A percentile compares a stretch with the other conserved stretches of the same genome.
Evolutionary conservation across 129 eudicot genomes (phyloP).

Genomic region (Ambrosia artemisiifolia): DNA sequence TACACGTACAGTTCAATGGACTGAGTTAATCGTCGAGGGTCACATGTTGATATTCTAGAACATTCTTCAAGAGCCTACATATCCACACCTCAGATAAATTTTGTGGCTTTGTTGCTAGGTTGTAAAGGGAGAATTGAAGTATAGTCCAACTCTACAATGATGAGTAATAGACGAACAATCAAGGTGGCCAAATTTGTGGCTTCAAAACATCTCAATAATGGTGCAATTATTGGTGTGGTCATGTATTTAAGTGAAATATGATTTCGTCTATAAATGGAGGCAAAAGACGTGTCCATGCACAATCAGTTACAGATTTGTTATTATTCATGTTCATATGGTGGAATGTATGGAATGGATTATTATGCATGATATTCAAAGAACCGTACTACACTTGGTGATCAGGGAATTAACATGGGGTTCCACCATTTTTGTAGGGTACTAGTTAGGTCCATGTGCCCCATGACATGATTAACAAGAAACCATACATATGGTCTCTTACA

Average conservation of each 20-base stretch:
- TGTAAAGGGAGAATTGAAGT: background rate
- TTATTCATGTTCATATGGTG: background rate
- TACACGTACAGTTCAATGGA: background rate
- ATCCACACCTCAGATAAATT: background rate
- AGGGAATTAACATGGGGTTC: background rate
- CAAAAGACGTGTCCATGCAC: background rate
- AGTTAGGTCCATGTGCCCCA: background rate
- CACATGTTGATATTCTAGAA: background rate
- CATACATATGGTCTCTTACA: background rate
- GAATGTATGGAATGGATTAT: background rate
- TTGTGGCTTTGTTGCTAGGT: slow-evolving; percentile 1
- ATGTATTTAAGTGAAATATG: background rate
- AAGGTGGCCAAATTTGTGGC: slow-evolving; percentile 3
- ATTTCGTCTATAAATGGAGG: background rate
- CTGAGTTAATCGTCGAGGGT: background rate
- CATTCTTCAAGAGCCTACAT: background rate
- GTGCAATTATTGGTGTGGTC: background rate
- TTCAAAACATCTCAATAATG: slow-evolving; percentile 3
- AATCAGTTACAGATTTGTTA: background rate
- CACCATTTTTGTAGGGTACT: background rate
- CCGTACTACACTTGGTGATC: background rate
- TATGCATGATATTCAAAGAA: background rate
- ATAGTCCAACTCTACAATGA: background rate
- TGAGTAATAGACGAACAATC: background rate
- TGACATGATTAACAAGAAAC: background rate